Base-by-base conservation (phyloP, 2,329 filamentous ascomycete species). In the Dactylellina sp. region DNA sequence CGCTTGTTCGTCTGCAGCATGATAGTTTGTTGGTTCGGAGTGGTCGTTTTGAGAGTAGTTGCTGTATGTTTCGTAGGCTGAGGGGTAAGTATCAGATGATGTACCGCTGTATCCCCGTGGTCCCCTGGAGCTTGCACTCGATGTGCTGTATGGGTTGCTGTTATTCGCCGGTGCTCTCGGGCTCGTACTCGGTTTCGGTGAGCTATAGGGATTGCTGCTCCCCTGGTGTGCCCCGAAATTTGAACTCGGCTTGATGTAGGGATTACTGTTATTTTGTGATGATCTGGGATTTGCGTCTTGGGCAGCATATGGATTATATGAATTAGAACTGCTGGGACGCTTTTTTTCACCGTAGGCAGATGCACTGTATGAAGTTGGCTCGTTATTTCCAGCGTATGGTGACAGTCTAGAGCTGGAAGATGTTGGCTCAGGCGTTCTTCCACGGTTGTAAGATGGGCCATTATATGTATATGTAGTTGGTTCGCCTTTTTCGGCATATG, bases 1-100 rank as follows among this genome's bases (percentile, higher is more conserved):
- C 83, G 86, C 70, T 12, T 97, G 92, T 0, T 49, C 12, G 16
- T 35, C 50, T 28, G 42, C 44, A n/a, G 57, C 52, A 20, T 47
- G 32, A 28, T 62, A 50, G n/a, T 28, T 55, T 40, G 32, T 16
- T 22, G 32, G 32, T 28, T 55, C 50, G n/a, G 6, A 35, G 28
- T 39, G 24, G n/a, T n/a, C 53, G 16, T 24, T 25, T n/a, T 55
- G 50, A n/a, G 35, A 55, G 16, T 55, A 39, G 12, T 11, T 40
- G 28, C 37, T 28, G 53, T 57, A 57, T 1, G 35, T 28, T 2
- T 20, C 37, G 2, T 25, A 22, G 7, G 12, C 7, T 3, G 35
- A 42, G 28, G 35, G 9, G n/a, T 57, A 57, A 9, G 9, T 1
- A 32, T 32, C 9, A 32, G 9, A n/a, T n/a, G n/a, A n/a, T n/a